These are phyloP conservation scores for Phialophora tarda DNA, from an alignment of 2,329 filamentous ascomycete species.

Conservation along the genomic window DNA sequence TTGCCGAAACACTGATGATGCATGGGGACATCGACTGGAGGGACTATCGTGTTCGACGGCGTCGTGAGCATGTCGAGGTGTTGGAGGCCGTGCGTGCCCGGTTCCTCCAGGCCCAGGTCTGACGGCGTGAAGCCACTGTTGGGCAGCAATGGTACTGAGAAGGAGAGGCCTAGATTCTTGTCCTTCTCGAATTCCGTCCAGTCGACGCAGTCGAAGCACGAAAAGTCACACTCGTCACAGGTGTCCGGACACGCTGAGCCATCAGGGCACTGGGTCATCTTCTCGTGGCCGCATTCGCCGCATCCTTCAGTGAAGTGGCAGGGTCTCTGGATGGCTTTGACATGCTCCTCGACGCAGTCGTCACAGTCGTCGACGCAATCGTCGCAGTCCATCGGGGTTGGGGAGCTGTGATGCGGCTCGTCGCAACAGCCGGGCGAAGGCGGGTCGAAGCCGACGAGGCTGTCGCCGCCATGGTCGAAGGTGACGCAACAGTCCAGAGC, in stretches of 20 bases:
- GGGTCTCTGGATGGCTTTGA: slow-evolving; percentile 25
- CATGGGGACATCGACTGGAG: slow-evolving; percentile 36
- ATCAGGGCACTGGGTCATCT: slow-evolving; percentile 28
- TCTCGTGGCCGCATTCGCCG: slow-evolving; percentile 35
- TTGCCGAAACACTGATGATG: slow-evolving; percentile 36
- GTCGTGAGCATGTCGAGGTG: slow-evolving; percentile 7
- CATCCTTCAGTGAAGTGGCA: slow-evolving; percentile 32
- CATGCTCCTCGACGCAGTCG: slow-evolving; percentile 37
- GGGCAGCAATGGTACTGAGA: slow-evolving; percentile 32
- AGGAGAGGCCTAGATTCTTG: slow-evolving; percentile 36
- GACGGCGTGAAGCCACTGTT: slow-evolving; percentile 12
- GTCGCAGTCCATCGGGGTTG: slow-evolving; percentile 36
- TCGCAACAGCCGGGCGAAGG: slow-evolving; percentile 17
- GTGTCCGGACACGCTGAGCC: slow-evolving; percentile 34
- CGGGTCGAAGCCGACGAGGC: slow-evolving; percentile 12
- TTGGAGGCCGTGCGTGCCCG: slow-evolving; percentile 14
- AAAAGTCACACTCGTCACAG: slow-evolving; percentile 37
- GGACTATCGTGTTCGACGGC: slow-evolving; percentile 19
- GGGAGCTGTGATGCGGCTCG: slow-evolving; percentile 29
- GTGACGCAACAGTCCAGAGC: slow-evolving; percentile 26
- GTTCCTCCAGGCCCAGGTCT: slow-evolving; percentile 21
- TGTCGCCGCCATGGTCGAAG: slow-evolving; percentile 10
- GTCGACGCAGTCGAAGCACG: slow-evolving; percentile 39
- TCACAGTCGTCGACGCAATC: slow-evolving; percentile 37
- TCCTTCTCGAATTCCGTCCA: slow-evolving; percentile 37